Evolutionary conservation across 352 stramenopile genomes (phyloP).

Genomic region (Globisporangium barbulae): DNA sequence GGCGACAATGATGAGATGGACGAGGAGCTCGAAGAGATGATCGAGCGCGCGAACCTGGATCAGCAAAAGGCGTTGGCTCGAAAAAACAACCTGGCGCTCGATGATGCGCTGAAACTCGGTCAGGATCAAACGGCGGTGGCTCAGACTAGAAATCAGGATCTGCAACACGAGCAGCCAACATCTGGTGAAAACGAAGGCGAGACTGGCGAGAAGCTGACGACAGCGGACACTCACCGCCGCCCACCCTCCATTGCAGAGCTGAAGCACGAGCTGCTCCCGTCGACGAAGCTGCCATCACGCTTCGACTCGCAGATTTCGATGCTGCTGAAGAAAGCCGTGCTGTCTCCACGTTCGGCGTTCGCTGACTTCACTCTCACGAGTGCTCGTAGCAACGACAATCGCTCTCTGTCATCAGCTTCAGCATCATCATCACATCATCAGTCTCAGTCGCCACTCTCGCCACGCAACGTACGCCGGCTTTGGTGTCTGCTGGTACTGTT

Average conservation of each 20-base stretch:
- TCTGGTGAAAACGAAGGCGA: background rate
- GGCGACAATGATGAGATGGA: slow-evolving; percentile 67
- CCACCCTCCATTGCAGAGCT: slow-evolving; percentile 13
- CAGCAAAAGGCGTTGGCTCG: slow-evolving; percentile 10
- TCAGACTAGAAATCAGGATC: background rate
- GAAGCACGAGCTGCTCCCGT: slow-evolving; percentile 34
- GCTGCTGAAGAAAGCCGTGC: slow-evolving; percentile 44
- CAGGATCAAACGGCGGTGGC: background rate
- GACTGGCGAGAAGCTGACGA: too few species aligned
- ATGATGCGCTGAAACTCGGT: background rate
- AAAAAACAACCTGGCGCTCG: background rate
- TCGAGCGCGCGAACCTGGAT: slow-evolving; percentile 37
- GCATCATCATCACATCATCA: background rate
- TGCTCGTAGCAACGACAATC: background rate
- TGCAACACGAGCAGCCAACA: background rate
- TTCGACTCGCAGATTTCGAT: slow-evolving; percentile 42
- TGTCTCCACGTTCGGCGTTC: slow-evolving; percentile 40
- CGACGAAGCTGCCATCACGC: slow-evolving; percentile 20
- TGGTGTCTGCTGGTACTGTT: slow-evolving; percentile 57
- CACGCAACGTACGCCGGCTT: slow-evolving; percentile 30
- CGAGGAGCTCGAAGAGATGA: slow-evolving; percentile 67
- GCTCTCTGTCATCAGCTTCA: background rate
- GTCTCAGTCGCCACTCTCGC: slow-evolving; percentile 23
- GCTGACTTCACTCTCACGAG: background rate
- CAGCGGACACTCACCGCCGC: background rate